Evolutionary conservation across 306 rosid genomes (phyloP), one percentile per base, ranked within the genome.

Genomic region (Hylodesmum podocarpum): DNA sequence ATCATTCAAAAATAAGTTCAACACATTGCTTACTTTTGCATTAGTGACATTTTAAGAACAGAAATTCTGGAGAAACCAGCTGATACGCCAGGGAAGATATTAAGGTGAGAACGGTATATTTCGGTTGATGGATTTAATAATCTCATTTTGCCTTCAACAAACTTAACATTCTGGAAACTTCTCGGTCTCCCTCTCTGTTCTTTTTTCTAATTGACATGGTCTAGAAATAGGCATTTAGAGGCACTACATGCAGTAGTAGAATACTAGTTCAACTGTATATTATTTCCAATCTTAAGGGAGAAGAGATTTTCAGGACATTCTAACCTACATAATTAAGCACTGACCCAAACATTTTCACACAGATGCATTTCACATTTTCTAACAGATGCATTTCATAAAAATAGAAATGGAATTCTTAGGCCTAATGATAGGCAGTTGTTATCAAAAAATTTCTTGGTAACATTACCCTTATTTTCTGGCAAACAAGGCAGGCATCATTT

Each of bases 301-400:
- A 47, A 61, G 61, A 74, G 34, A 74, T 34, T 16, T 50, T 66
- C 25, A 25, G 11, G 36, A 21, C 36, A 75, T 40, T 73, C 58
- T 12, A 70, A 34, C n/a, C 64, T 50, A 70, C 6, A 21, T 0
- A 36, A 11, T 18, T 49, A 31, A 21, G 62, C 70, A 62, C 25
- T 21, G 21, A 1, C 47, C 44, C 0, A 47, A 12, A 16, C 77
- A 57, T 24, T 39, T 47, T 29, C 15, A 43, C 3, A 62, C 18
- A 21, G 11, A 14, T 29, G 39, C 29, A 59, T 16, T 58, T 49
- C 29, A 39, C n/a, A 53, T n/a, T n/a, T n/a, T n/a, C n/a, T n/a
- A n/a, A n/a, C n/a, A n/a, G n/a, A n/a, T n/a, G 36, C 58, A 47
- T n/a, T 69, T 54, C n/a, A 19, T 3, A 37, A n/a, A n/a, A n/a